Base-by-base conservation (phyloP, 2,329 filamentous ascomycete genomes). In the Malbranchea zuffiana region DNA sequence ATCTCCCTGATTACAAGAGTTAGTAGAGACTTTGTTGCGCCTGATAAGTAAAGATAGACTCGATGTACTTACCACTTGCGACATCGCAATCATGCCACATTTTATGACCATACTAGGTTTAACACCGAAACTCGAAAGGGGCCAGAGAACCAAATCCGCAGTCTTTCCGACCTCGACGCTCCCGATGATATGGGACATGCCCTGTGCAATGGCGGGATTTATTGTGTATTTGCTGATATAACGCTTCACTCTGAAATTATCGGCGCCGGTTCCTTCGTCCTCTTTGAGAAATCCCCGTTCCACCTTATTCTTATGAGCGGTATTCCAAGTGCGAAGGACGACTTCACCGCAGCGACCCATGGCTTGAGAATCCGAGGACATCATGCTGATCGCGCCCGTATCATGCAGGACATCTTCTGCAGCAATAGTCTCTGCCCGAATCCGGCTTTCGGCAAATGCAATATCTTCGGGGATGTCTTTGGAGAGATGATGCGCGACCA, bases 281-380 rank as follows among this genome's bases (percentile, higher is more conserved):
- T 93, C 82, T 5, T 73, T 66, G 18, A 96, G 62, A 1, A 61
- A 54, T 0, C 88, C 88, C 6, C 87, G 74, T 62, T 95, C 86
- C 12, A 78, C 56, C 62, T 93, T 94, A 59, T 96, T 96, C 73
- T 95, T 95, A 63, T 95, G 85, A 0, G 88, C 88, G 2, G 88
- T 96, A 61, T 95, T 87, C 88, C 88, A 96, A 0, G 88, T 95
- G 8, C 88, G 75, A 16, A 92, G 68, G 43, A 96, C 76, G 37
- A 96, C 88, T 65, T 96, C 88, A 46, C 88, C 88, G 55, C 85
- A 93, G 34, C 88, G 81, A 39, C 88, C 88, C 88, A 96, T 96
- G 50, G 88, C 88, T 62, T 96, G 88, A 0, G 82, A 88, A 63
- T 96, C 88, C 1, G 80, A 87, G 42, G 78, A 85, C 84, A 96